These are phyloP conservation scores for Mediolabrus comicus DNA, from an alignment of 108 stramenopile species.

Conservation along the genomic window DNA sequence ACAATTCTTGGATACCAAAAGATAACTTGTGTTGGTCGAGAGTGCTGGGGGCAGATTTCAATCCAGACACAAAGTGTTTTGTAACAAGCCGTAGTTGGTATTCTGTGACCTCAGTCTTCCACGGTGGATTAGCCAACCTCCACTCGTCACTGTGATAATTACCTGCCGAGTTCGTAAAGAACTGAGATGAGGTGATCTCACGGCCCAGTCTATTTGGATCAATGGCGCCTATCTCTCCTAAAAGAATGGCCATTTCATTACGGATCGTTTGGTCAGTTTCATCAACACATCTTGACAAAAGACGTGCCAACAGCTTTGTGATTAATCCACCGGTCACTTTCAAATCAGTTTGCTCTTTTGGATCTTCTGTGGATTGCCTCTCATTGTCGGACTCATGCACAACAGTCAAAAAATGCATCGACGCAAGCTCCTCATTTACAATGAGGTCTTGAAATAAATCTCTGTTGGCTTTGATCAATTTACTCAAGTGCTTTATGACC, in stretches of 20 bases:
- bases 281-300: constrained; percentile 62
- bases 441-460: constrained; percentile 62
- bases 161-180: constrained; percentile 4
- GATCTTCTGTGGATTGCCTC: neutral
- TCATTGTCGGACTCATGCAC: constrained; percentile 34
- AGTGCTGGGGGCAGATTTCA: constrained; percentile 66
- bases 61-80: constrained; percentile 59
- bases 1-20: constrained; percentile 81
- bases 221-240: constrained; percentile 88
- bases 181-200: constrained; percentile 39
- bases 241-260: constrained; percentile 62
- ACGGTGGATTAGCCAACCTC: constrained; percentile 75
- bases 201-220: constrained; percentile 60
- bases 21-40: constrained; percentile 84
- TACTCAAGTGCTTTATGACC: constrained; percentile 61
- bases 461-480: constrained; percentile 71
- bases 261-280: constrained; percentile 63
- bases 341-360: neutral
- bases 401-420: constrained; percentile 71
- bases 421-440: constrained; percentile 63
- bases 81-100: constrained; percentile 81
- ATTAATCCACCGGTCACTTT: constrained; percentile 47
- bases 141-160: constrained; percentile 42
- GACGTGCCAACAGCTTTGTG: constrained; percentile 59
- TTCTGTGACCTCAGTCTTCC: constrained; percentile 60